Percentiles rank a stretch among this genome's conserved stretches.
Conservation (phyloP, 768 basidiomycete species). For the Boletus rubescentipes region DNA sequence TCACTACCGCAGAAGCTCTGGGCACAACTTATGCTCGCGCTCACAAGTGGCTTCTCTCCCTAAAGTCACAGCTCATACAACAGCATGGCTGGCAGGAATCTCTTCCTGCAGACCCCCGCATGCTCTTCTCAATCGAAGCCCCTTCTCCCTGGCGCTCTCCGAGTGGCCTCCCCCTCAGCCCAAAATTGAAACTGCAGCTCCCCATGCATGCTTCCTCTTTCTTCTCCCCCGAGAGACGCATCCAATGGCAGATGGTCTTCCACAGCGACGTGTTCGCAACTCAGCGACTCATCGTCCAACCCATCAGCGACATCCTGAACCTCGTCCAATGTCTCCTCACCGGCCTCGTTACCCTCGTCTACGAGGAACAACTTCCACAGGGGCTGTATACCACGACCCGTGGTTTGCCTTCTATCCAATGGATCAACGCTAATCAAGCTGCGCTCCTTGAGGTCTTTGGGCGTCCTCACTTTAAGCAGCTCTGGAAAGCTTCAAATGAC, state of each 20-base stretch:
- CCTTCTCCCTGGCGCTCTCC: slow-evolving; percentile 77
- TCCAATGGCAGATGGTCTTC: slow-evolving; percentile 92
- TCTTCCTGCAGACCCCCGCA: slow-evolving; percentile 57
- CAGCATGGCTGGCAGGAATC: slow-evolving; percentile 71
- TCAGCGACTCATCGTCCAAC: slow-evolving; percentile 63
- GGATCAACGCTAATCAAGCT: slow-evolving; percentile 70
- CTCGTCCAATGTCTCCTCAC: slow-evolving; percentile 73
- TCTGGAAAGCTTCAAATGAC: slow-evolving; percentile 73
- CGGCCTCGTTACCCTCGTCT: slow-evolving; percentile 67
- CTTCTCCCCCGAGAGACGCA: slow-evolving; percentile 79
- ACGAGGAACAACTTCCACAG: slow-evolving; percentile 72
- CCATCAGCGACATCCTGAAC: slow-evolving; percentile 67
- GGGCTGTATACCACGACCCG: slow-evolving; percentile 74
- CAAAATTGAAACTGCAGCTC: slow-evolving; percentile 68
- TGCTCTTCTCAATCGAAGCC: slow-evolving; percentile 79
- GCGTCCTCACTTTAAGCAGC: slow-evolving; percentile 63
- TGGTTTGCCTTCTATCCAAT: slow-evolving; percentile 72
- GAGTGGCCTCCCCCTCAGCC: slow-evolving; percentile 73
- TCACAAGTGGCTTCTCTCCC: slow-evolving; percentile 68
- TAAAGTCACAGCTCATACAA: slow-evolving; percentile 63
- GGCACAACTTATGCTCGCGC: slow-evolving; percentile 79
- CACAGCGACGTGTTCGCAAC: slow-evolving; percentile 75
- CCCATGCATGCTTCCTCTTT: slow-evolving; percentile 81
- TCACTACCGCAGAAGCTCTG: slow-evolving; percentile 80
- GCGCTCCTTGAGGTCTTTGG: slow-evolving; percentile 74